Percentiles rank a stretch among this genome's conserved stretches.
Evolutionary conservation across 306 rosid species (phyloP).

Genomic region (Ziziphus jujuba): DNA sequence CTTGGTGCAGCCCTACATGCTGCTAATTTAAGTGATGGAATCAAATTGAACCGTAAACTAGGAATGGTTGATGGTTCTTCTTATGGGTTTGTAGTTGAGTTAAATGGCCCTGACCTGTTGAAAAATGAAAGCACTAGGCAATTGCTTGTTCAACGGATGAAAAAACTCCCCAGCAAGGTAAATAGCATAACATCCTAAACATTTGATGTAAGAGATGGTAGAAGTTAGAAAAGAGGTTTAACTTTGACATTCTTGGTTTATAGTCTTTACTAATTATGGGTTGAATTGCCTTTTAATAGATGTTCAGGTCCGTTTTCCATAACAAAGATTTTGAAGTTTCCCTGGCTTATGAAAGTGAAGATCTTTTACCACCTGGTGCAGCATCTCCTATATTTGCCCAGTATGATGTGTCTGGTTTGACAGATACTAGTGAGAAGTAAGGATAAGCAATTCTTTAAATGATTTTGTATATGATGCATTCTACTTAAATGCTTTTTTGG

Average conservation of each 20-base stretch:
- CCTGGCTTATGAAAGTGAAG: slow-evolving; percentile 78
- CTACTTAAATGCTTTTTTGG: slow-evolving; percentile 25
- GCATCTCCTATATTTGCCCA: slow-evolving; percentile 59
- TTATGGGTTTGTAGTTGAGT: slow-evolving; percentile 73
- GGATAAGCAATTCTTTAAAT: slow-evolving; percentile 31
- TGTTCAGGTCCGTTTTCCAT: slow-evolving; percentile 78
- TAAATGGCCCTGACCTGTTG: slow-evolving; percentile 71
- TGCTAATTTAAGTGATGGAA: slow-evolving; percentile 96
- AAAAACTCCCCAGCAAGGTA: slow-evolving; percentile 93
- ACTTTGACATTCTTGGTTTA: slow-evolving; percentile 9
- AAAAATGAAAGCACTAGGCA: slow-evolving; percentile 80
- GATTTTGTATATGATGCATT: slow-evolving; percentile 9
- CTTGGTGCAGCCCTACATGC: slow-evolving; percentile 93
- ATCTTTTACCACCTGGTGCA: slow-evolving; percentile 79
- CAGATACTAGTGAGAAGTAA: slow-evolving; percentile 84
- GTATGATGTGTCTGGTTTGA: slow-evolving; percentile 76
- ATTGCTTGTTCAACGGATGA: slow-evolving; percentile 81
- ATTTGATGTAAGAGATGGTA: slow-evolving; percentile 25
- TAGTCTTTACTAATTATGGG: slow-evolving; percentile 22
- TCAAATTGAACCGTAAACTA: slow-evolving; percentile 92
- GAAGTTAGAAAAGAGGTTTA: slow-evolving; percentile 21
- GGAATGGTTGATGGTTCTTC: slow-evolving; percentile 98
- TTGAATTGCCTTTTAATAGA: slow-evolving; percentile 44
- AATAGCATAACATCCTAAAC: slow-evolving; percentile 8
- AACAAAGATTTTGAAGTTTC: slow-evolving; percentile 87